Evolutionary conservation across 2,329 filamentous ascomycete species (phyloP).

Genomic region (Stachybotrys chartarum): DNA sequence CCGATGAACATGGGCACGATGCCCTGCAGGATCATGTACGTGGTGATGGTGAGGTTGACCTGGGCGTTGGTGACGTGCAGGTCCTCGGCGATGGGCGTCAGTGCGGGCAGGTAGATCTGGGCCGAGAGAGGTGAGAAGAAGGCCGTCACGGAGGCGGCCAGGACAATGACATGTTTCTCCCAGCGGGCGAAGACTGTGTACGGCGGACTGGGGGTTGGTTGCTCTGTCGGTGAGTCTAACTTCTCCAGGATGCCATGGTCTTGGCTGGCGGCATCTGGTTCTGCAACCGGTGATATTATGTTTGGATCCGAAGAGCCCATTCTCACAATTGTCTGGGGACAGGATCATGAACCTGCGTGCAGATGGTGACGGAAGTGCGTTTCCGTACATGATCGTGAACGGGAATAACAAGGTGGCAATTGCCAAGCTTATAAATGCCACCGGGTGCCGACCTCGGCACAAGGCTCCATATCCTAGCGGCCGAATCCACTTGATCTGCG

Average conservation of each 20-base stretch:
- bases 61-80: constrained; percentile 32
- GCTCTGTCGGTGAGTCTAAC: constrained; percentile 1
- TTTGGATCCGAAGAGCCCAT: too few species aligned
- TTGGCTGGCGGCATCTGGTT: not conserved
- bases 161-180: constrained; percentile 33
- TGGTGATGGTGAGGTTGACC: constrained; percentile 46
- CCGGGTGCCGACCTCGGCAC: too few species aligned
- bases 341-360: too few species aligned
- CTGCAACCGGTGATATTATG: too few species aligned
- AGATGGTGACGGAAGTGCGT: too few species aligned
- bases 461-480: too few species aligned
- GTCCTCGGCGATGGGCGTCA: constrained; percentile 39
- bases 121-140: constrained; percentile 40
- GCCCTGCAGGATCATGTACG: constrained; percentile 55
- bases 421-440: too few species aligned
- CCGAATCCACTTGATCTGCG: too few species aligned
- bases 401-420: too few species aligned
- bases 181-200: constrained; percentile 32
- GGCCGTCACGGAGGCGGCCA: constrained; percentile 28
- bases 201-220: constrained; percentile 7
- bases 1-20: constrained; percentile 51
- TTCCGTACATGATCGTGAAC: too few species aligned
- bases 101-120: constrained; percentile 48
- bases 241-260: constrained; percentile 7
- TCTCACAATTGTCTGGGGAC: too few species aligned